A percentile compares a stretch with the other conserved stretches of the same genome.
Conservation (phyloP, 345 rosid species). For the Brassica nigra region DNA sequence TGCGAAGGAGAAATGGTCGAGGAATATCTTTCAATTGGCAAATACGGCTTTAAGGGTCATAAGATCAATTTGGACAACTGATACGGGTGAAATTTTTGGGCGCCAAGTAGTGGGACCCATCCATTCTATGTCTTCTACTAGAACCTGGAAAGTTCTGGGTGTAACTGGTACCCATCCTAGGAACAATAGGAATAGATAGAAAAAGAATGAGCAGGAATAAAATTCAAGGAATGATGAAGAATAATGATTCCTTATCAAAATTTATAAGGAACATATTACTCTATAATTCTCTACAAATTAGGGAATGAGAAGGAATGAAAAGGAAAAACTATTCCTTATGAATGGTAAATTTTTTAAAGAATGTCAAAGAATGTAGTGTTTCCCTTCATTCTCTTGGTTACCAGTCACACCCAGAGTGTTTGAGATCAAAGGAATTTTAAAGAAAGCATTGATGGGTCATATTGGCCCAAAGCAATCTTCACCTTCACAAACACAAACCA, state of each 20-base stretch:
- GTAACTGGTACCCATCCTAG: no score
- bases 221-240: no score
- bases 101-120: not conserved
- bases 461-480: not conserved
- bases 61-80: not conserved
- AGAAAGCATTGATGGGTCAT: not conserved
- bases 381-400: no score
- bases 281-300: no score
- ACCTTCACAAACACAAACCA: not conserved
- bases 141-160: not conserved
- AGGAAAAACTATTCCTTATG: no score
- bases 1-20: not conserved
- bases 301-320: no score
- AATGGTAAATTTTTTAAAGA: no score
- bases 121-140: not conserved
- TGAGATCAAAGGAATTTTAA: not conserved
- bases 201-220: no score
- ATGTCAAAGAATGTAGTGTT: no score
- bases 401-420: not conserved
- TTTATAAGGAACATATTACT: no score
- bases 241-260: no score
- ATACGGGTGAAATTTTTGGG: conserved; percentile 3
- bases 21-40: not conserved
- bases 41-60: rapidly evolving
- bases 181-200: no score